Conservation (phyloP, 2,329 filamentous ascomycete genomes). For the Biscogniauxia mediterranea region DNA sequence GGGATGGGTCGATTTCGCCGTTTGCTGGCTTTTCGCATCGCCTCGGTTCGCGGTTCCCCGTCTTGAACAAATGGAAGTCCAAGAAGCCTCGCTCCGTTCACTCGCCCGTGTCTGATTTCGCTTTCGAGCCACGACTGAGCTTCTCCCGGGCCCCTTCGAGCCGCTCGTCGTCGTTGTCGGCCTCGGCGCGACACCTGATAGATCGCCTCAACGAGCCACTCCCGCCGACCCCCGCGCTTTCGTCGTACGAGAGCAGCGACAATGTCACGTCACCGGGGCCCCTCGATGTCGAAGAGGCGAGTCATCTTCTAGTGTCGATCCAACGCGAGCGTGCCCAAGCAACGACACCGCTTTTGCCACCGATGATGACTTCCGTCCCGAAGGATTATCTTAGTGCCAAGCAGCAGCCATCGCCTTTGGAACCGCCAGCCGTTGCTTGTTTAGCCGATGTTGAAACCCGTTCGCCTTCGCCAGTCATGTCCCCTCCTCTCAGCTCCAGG, state of each 20-base stretch:
- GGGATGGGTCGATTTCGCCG: constrained; percentile 56
- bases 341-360: constrained; percentile 81
- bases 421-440: constrained; percentile 78
- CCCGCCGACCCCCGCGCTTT: constrained; percentile 61
- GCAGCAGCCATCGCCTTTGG: constrained; percentile 71
- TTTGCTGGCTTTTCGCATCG: constrained; percentile 63
- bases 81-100: constrained; percentile 46
- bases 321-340: constrained; percentile 62
- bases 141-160: constrained; percentile 67
- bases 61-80: constrained; percentile 49
- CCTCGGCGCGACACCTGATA: constrained; percentile 47
- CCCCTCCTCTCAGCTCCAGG: constrained; percentile 73
- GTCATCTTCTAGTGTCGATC: constrained; percentile 47
- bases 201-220: constrained; percentile 52
- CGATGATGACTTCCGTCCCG: constrained; percentile 64
- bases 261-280: constrained; percentile 49
- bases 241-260: constrained; percentile 59
- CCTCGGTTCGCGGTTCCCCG: constrained; percentile 60
- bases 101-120: constrained; percentile 76
- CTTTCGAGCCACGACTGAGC: constrained; percentile 72
- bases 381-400: constrained; percentile 44
- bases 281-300: constrained; percentile 53
- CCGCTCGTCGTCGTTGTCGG: constrained; percentile 74
- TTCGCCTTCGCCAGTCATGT: constrained; percentile 44
- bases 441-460: constrained; percentile 41